Evolutionary conservation across 441 rosid species (phyloP).

Genomic region (Brassica hybrid): DNA sequence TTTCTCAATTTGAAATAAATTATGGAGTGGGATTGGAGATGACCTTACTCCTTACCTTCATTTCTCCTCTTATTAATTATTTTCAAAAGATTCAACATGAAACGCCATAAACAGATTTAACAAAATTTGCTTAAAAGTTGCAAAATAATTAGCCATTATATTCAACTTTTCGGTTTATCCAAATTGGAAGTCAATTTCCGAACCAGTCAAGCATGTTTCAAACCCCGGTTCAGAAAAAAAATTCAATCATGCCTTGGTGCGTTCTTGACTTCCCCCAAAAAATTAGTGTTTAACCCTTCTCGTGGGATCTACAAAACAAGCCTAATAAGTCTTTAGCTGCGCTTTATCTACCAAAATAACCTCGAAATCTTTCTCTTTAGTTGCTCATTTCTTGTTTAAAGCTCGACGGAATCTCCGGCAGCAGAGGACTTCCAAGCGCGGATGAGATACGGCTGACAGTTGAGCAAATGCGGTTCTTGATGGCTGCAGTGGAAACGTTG

Average conservation of each 20-base stretch:
- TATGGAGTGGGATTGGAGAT: too few species aligned
- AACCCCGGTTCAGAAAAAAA: constrained; percentile 30
- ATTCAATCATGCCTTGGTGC: constrained; percentile 52
- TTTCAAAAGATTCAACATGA: neutral
- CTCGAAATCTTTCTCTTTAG: constrained; percentile 41
- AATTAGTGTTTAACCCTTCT: constrained; percentile 5
- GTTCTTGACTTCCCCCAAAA: constrained; percentile 74
- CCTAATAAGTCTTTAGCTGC: neutral
- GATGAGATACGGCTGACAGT: constrained; percentile 59
- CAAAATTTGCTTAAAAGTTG: neutral
- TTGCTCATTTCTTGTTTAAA: constrained; percentile 10
- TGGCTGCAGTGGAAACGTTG: constrained; percentile 59
- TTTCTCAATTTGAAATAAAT: too few species aligned
- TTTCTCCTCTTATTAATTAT: neutral
- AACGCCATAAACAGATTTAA: neutral
- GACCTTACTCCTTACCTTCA: too few species aligned
- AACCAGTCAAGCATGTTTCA: constrained; percentile 66
- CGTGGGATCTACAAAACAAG: neutral
- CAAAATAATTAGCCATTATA: neutral
- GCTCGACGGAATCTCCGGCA: constrained; percentile 1
- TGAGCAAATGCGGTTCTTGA: constrained; percentile 63
- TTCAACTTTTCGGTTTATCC: neutral
- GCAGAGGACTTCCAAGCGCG: constrained; percentile 18
- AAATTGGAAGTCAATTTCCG: constrained; percentile 51
- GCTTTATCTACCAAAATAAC: constrained; percentile 38